Conservation (phyloP, 2,329 filamentous ascomycete species). For the Didymella glomerata region DNA sequence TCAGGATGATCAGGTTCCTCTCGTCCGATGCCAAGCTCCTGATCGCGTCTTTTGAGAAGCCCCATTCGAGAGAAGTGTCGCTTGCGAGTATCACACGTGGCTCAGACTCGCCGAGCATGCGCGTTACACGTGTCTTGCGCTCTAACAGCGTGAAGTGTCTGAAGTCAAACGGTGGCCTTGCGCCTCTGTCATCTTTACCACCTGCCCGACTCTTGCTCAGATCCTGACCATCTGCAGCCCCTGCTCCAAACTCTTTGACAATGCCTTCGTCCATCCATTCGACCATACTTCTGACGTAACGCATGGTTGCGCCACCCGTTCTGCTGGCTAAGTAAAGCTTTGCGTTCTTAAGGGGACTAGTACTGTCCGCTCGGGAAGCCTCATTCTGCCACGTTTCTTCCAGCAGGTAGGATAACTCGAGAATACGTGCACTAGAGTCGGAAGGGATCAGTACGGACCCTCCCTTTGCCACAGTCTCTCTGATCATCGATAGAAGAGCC, state of each 20-base stretch:
- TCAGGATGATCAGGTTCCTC: conserved; percentile 86
- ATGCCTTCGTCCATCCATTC: conserved; percentile 99
- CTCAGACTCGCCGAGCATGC: conserved; percentile 64
- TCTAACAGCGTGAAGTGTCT: conserved; percentile 85
- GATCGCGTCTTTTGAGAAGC: conserved; percentile 85
- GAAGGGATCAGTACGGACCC: conserved; percentile 93
- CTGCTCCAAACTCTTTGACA: conserved; percentile 86
- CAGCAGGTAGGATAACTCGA: conserved; percentile 90
- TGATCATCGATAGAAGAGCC: conserved; percentile 80
- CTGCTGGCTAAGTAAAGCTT: conserved; percentile 83
- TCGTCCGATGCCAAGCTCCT: conserved; percentile 76
- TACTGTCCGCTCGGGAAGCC: conserved; percentile 37
- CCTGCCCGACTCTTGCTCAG: conserved; percentile 44
- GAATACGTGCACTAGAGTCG: conserved; percentile 91
- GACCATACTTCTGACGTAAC: conserved; percentile 91
- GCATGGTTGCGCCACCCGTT: conserved; percentile 86
- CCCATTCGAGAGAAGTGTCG: conserved; percentile 91
- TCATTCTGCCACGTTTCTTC: conserved; percentile 81
- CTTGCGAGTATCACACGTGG: conserved; percentile 87
- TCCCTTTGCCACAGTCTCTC: conserved; percentile 78
- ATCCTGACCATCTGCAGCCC: conserved; percentile 40
- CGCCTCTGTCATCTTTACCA: conserved; percentile 57
- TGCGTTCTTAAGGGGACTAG: conserved; percentile 59
- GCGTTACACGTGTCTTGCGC: conserved; percentile 79
- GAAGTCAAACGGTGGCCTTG: conserved; percentile 85